A percentile compares a stretch with the other conserved stretches of the same genome.
phyloP scores from a whole-genome alignment of 1,284 basidiomycete genomes.

The Malassezia dermatis region DNA sequence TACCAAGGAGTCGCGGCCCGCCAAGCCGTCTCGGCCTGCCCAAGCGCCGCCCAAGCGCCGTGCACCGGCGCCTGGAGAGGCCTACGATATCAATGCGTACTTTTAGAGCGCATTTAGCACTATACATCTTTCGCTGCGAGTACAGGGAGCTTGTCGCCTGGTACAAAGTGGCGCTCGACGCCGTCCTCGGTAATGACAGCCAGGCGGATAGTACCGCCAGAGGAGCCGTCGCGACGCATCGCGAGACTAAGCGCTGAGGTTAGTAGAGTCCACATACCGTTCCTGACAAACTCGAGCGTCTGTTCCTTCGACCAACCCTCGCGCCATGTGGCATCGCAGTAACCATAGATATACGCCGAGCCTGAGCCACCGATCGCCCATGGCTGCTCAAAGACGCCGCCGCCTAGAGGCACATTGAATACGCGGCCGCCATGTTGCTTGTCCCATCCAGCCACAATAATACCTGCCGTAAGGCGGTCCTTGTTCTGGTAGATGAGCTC shows the following conservation, averaged over 20 bases:
- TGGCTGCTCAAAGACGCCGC: slow-evolving; percentile 41
- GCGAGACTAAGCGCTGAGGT: slow-evolving; percentile 69
- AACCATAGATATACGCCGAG: slow-evolving; percentile 95
- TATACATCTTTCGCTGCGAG: slow-evolving; percentile 35
- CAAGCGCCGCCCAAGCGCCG: neutral
- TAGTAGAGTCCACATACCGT: slow-evolving; percentile 52
- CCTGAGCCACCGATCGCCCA: slow-evolving; percentile 59
- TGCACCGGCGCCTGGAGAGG: slow-evolving; percentile 27
- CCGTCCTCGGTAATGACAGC: slow-evolving; percentile 85
- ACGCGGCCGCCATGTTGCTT: slow-evolving; percentile 82
- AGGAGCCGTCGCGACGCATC: slow-evolving; percentile 95
- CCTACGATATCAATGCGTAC: slow-evolving; percentile 35
- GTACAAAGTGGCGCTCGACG: slow-evolving; percentile 84
- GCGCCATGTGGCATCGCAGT: slow-evolving; percentile 94
- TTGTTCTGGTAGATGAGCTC: slow-evolving; percentile 90
- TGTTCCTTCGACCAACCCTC: slow-evolving; percentile 86
- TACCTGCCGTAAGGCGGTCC: slow-evolving; percentile 68
- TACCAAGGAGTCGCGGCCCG: neutral
- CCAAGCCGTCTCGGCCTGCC: neutral
- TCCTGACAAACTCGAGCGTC: slow-evolving; percentile 87
- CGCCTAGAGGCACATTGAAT: slow-evolving; percentile 60
- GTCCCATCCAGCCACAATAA: slow-evolving; percentile 98
- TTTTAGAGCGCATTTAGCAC: slow-evolving; percentile 20
- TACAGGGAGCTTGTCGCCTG: slow-evolving; percentile 56
- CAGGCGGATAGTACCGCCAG: slow-evolving; percentile 94